These are phyloP conservation scores for Xylaria sp. DNA, from an alignment of 2,329 filamentous ascomycete genomes.

Conservation along the genomic window DNA sequence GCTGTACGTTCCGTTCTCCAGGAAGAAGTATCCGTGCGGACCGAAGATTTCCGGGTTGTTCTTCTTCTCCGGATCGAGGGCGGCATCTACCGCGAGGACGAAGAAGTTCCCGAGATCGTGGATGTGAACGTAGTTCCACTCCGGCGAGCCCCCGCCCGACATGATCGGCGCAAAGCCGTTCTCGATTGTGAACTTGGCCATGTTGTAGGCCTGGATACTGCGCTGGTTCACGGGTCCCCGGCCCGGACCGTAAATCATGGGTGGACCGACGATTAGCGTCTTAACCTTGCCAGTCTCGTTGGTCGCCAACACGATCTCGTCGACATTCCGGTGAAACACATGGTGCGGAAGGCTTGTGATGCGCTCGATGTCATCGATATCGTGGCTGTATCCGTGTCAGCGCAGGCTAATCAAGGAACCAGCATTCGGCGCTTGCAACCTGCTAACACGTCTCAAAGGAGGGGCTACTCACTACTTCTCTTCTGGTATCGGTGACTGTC, in stretches of 20 bases:
- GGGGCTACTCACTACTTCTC: constrained; percentile 55
- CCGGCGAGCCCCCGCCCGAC: constrained; percentile 55
- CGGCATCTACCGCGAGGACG: constrained; percentile 58
- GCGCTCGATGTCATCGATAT: constrained; percentile 66
- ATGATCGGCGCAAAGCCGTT: constrained; percentile 58
- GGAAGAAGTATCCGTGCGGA: constrained; percentile 72
- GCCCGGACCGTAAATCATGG: constrained; percentile 64
- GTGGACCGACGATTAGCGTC: constrained; percentile 60
- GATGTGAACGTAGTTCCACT: constrained; percentile 66
- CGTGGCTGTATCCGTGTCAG: constrained; percentile 53
- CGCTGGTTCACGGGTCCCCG: constrained; percentile 60
- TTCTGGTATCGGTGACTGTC: constrained; percentile 57
- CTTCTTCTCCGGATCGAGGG: constrained; percentile 65
- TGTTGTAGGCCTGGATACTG: constrained; percentile 61
- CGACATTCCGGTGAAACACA: constrained; percentile 73
- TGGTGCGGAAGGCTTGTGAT: constrained; percentile 66
- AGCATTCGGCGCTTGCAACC: background rate
- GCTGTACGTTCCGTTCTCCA: constrained; percentile 68
- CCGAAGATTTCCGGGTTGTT: constrained; percentile 72
- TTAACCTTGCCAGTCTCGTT: constrained; percentile 52
- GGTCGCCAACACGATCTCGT: constrained; percentile 69
- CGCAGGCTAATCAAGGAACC: background rate
- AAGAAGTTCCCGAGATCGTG: constrained; percentile 60
- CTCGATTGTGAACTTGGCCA: constrained; percentile 56
- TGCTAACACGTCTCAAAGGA: background rate